phyloP scores from a whole-genome alignment of 2,329 filamentous ascomycete genomes.

The Ophiocordyceps sinensis region DNA sequence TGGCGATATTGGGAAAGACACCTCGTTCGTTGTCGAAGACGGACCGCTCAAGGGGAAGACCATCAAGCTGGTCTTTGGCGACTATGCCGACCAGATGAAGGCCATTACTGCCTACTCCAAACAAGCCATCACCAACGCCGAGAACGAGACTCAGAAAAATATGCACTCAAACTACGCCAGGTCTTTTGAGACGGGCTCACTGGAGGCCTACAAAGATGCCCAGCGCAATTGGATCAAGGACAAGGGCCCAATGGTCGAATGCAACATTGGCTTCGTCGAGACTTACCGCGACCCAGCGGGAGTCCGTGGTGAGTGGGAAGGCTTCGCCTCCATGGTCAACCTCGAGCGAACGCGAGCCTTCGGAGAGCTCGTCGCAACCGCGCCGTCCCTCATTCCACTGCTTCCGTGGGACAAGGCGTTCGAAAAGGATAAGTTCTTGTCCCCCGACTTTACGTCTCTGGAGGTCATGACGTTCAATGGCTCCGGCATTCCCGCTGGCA shows the following conservation, averaged over 20 bases:
- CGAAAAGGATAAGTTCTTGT: constrained; percentile 91
- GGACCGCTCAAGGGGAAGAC: constrained; percentile 51
- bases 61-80: constrained; percentile 59
- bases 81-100: constrained; percentile 58
- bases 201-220: constrained; percentile 66
- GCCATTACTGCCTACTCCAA: constrained; percentile 52
- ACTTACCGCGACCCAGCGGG: constrained; percentile 75
- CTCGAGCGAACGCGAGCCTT: constrained; percentile 82
- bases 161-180: constrained; percentile 63
- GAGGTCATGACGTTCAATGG: constrained; percentile 71
- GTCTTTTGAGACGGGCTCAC: constrained; percentile 60
- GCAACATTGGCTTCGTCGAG: constrained; percentile 73
- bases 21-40: constrained; percentile 43
- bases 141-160: constrained; percentile 58
- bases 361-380: constrained; percentile 66
- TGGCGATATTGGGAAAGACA: constrained; percentile 54
- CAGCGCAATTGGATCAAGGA: constrained; percentile 74
- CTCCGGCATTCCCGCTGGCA: constrained; percentile 53
- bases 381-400: constrained; percentile 72
- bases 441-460: constrained; percentile 88
- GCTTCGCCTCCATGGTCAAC: constrained; percentile 75
- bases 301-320: constrained; percentile 72
- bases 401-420: constrained; percentile 81
- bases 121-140: constrained; percentile 52
- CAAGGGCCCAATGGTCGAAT: constrained; percentile 66